Conservation (phyloP, 352 stramenopile genomes). For the Thalassiosira exigua region DNA sequence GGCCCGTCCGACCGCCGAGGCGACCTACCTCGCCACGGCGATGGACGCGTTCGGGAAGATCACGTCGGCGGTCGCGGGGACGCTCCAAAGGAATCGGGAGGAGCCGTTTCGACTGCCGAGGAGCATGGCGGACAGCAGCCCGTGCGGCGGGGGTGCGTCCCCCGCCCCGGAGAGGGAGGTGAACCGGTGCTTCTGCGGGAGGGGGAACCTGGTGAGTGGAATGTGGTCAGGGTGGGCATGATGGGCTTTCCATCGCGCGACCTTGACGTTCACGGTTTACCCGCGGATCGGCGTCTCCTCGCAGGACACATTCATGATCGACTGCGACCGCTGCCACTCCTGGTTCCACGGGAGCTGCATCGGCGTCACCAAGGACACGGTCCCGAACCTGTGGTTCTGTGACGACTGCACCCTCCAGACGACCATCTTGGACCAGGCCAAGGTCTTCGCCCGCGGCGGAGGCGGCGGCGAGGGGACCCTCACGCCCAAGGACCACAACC, state of each 20-base stretch:
- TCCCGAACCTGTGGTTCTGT: constrained; percentile 78
- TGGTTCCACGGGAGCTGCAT: constrained; percentile 78
- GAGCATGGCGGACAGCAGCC: constrained; percentile 10
- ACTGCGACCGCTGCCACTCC: constrained; percentile 78
- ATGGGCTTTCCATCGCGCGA: too few relatives aligned
- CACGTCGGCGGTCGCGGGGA: constrained; percentile 64
- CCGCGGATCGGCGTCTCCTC: too few relatives aligned
- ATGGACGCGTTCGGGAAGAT: constrained; percentile 83
- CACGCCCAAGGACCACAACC: constrained; percentile 53
- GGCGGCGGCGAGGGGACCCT: constrained; percentile 10
- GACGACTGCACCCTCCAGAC: constrained; percentile 78
- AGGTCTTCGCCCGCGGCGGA: constrained; percentile 50
- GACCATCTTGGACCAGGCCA: constrained; percentile 60
- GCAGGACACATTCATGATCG: constrained; percentile 71
- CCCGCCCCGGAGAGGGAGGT: constrained; percentile 51
- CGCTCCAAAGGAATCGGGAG: constrained; percentile 55
- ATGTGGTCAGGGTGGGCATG: too few relatives aligned
- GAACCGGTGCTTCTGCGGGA: constrained; percentile 75
- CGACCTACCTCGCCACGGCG: constrained; percentile 78
- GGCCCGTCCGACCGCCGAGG: constrained; percentile 52
- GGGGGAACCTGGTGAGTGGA: constrained; percentile 63
- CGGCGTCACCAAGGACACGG: constrained; percentile 68
- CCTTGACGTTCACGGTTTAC: too few relatives aligned
- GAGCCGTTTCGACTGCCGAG: constrained; percentile 53
- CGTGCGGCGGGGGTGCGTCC: too few relatives aligned